phyloP scores from a whole-genome alignment of 2,329 filamentous ascomycete genomes.

The Exophiala bonariae region DNA sequence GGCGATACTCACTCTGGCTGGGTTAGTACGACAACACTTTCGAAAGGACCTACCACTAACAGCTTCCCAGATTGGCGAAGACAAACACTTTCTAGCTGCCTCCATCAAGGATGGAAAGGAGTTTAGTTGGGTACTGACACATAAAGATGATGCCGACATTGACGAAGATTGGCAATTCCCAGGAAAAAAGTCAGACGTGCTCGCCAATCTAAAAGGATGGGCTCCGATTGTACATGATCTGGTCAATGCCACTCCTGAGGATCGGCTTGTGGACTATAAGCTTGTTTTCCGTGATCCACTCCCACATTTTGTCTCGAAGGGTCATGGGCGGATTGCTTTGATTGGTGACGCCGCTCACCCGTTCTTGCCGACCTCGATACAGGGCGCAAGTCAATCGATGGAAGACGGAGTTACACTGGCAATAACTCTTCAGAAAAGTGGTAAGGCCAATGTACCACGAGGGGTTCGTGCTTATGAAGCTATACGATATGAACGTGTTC shows the following conservation, averaged over 20 bases:
- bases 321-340: constrained; percentile 45
- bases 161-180: constrained; percentile 58
- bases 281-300: constrained; percentile 25
- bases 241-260: constrained; percentile 26
- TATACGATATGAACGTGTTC: constrained; percentile 28
- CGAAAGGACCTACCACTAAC: neutral
- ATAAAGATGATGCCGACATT: constrained; percentile 48
- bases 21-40: constrained; percentile 9
- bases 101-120: constrained; percentile 54
- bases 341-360: constrained; percentile 55
- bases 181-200: constrained; percentile 53
- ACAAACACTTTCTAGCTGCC: constrained; percentile 49
- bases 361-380: constrained; percentile 50
- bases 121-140: constrained; percentile 58
- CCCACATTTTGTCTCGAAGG: constrained; percentile 38
- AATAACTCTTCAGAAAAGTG: constrained; percentile 39
- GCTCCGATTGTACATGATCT: constrained; percentile 39
- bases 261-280: constrained; percentile 23
- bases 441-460: constrained; percentile 28
- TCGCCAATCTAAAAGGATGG: constrained; percentile 53
- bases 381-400: constrained; percentile 51
- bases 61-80: constrained; percentile 41
- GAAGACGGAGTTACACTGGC: constrained; percentile 52
- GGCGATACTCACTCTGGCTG: constrained; percentile 55
- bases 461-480: constrained; percentile 28